Conservation (phyloP, 202 grass and related monocot species). For the Cymbopogon flexuosus region DNA sequence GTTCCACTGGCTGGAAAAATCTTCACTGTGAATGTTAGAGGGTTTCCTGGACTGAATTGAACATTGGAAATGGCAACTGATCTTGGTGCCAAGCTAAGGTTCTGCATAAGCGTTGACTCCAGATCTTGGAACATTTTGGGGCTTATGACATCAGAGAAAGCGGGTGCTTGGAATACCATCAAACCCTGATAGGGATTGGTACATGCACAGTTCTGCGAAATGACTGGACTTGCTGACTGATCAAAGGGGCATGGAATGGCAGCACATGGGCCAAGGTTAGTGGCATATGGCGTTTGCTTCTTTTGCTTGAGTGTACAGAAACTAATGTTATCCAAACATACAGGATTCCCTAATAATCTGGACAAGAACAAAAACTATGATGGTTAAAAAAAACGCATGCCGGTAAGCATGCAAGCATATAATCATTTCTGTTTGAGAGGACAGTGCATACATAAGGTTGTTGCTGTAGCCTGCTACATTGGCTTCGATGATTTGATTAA, state of each 20-base stretch:
- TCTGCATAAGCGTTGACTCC: slow-evolving; percentile 31
- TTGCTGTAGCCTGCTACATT: slow-evolving; percentile 26
- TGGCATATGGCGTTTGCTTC: slow-evolving; percentile 38
- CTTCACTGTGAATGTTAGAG: slow-evolving; percentile 33
- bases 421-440: neutral
- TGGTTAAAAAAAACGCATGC: slow-evolving; percentile 11
- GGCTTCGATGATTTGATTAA: slow-evolving; percentile 29
- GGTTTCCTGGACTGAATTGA: slow-evolving; percentile 33
- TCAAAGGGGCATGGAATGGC: slow-evolving; percentile 29
- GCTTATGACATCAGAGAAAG: slow-evolving; percentile 44
- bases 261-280: slow-evolving; percentile 39
- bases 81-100: slow-evolving; percentile 34
- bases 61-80: slow-evolving; percentile 53
- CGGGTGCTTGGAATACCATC: slow-evolving; percentile 52
- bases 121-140: slow-evolving; percentile 34
- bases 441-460: slow-evolving; percentile 44
- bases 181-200: slow-evolving; percentile 47
- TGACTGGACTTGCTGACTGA: slow-evolving; percentile 46
- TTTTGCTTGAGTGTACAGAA: slow-evolving; percentile 41
- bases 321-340: slow-evolving; percentile 21
- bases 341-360: slow-evolving; percentile 56
- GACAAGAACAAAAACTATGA: neutral
- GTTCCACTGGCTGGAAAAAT: slow-evolving; percentile 43
- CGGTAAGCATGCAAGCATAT: neutral
- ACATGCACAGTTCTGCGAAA: slow-evolving; percentile 47